Evolutionary conservation across 176 grass and related monocot species (phyloP), one percentile per base, ranked within the genome.

Genomic region (Eleusine coracana): DNA sequence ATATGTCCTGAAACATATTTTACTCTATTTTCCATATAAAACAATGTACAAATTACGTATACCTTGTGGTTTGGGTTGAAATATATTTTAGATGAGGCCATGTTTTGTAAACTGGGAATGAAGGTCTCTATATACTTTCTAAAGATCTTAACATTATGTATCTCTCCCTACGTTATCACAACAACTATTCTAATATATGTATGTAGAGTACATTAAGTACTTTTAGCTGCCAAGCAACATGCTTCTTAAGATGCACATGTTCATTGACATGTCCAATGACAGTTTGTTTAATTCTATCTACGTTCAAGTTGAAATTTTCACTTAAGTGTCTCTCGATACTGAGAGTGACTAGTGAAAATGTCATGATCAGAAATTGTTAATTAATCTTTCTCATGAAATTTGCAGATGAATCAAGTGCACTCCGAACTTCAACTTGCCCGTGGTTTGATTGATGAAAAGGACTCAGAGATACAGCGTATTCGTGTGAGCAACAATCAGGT

Each of bases 391-490:
- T 16, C 60, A 29, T 28, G 60, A 59, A 23, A 8, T 83, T 5
- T 79, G 70, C 83, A 98, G 96, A 98, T 98, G 96, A 87, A 98
- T 83, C 96, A 98, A 93, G 89, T 95, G 67, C 96, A 95, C 54
- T 92, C 92, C 0, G 96, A 98, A 78, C 87, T 98, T 86, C 84
- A 94, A 4, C 88, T 95, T 90, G 92, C 92, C 62, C 96, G 91
- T 77, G 70, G 73, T 70, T 82, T 98, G 79, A 95, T 98, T 85
- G 88, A 88, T 69, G 92, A 98, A 58, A 95, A 90, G 58, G 96
- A 98, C 55, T 67, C 90, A 5, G 96, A 98, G 80, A 84, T 95
- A 60, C 89, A 93, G 68, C 90, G 85, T 63, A 93, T 98, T 79
- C 88, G 88, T 76, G 73, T 87, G 84, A 93, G 85, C 62, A 98